Base-by-base conservation (phyloP, 1,284 basidiomycete genomes). In the Singerocomus inundabilis region DNA sequence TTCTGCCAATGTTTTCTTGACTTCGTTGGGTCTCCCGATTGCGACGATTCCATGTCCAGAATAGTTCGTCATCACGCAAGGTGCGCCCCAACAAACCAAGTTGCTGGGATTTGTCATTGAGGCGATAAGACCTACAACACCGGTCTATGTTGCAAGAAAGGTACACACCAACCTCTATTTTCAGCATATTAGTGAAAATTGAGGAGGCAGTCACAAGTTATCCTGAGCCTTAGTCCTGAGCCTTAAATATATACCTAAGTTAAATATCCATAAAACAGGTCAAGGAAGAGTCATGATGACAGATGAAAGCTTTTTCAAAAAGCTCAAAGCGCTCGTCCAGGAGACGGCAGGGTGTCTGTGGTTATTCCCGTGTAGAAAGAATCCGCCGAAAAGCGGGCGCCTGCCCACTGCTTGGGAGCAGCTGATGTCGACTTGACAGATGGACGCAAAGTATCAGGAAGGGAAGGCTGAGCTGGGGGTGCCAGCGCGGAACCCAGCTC, bases 351-450 rank as follows among this genome's bases (percentile, higher is more conserved):
- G 29, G 38, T 30, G 26, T 67, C 55, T 4, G 40, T 25, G 16
- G 25, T 39, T 26, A 61, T 63, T 44, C 66, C 62, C 0, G 60
- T 28, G 15, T 67, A 67, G 32, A 67, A 67, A 12, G 64, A 69
- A 48, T 67, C 67, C 25, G 60, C 31, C 6, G 68, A 69, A 18
- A 48, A 54, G 40, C 57, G 67, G 25, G 46, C 18, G 30, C 45
- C 40, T 42, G 44, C 35, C 46, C 49, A 26, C 28, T 51, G 57
- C 15, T 51, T 51, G 3, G 55, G 49, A 29, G 33, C 30, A n/a
- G 41, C 24, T 11, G 16, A 28, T 3, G 45, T 36, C 1, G 44
- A 34, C 11, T 36, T 30, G 38, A 46, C 46, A 15, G 64, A 52
- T 6, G 59, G 61, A 13, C 53, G 63, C 11, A 63, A 37, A 6